These are phyloP conservation scores for Xylariales sp. DNA, from an alignment of 2,329 filamentous ascomycete species.

Conservation along the genomic window DNA sequence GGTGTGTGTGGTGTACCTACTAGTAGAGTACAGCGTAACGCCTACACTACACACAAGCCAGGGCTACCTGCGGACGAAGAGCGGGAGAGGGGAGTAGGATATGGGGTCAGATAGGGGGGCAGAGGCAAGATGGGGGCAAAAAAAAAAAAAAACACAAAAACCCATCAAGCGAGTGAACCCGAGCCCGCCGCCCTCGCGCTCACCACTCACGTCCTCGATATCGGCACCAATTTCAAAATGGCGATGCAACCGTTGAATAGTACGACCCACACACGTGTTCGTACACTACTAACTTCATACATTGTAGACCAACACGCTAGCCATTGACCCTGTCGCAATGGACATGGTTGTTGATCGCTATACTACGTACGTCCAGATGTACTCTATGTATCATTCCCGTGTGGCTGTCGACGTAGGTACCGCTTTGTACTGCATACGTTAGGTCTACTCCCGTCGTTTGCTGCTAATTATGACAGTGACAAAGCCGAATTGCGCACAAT, in stretches of 20 bases:
- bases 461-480: constrained; percentile 27
- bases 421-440: constrained; percentile 25
- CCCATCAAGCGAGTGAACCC: constrained; percentile 7
- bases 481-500: constrained; percentile 8
- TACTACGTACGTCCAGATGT: constrained; percentile 20
- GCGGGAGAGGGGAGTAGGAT: constrained; percentile 9
- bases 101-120: constrained; percentile 14
- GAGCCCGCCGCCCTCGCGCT: constrained; percentile 11
- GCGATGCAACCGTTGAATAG: constrained; percentile 25
- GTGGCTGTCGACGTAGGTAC: constrained; percentile 14
- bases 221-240: constrained; percentile 26
- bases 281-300: constrained; percentile 26
- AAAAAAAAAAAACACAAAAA: constrained; percentile 10
- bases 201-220: constrained; percentile 7
- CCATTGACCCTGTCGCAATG: constrained; percentile 27
- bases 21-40: not conserved
- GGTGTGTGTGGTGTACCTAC: not conserved
- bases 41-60: not conserved
- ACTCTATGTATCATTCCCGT: constrained; percentile 28
- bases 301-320: constrained; percentile 26
- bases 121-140: not conserved
- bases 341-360: constrained; percentile 30
- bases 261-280: constrained; percentile 28
- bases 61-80: not conserved
- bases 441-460: constrained; percentile 11